Evolutionary conservation across 148 eudicot genomes (phyloP), one percentile per base, ranked within the genome.

Genomic region (Camellia sinensis): DNA sequence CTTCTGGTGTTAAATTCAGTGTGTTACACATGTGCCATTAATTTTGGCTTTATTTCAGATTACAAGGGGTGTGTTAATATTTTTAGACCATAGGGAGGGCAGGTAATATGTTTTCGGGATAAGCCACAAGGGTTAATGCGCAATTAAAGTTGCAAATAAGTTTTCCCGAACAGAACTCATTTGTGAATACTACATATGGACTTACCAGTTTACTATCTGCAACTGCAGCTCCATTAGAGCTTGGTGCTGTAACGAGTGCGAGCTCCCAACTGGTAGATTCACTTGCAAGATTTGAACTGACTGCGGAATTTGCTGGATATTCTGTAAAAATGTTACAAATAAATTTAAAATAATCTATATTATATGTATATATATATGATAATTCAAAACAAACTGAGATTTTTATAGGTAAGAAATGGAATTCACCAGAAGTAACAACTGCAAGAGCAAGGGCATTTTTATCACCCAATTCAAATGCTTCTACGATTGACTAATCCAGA

Each of bases 251-350:
- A n/a, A 79, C 84, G 0, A 85, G 82, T 75, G 73, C 84, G 22
- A 79, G 80, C 62, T 85, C 84, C 84, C 84, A 82, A 48, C 78
- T 62, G 44, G 80, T 22, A 74, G 84, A 46, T 54, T 82, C 43
- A 57, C 13, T 57, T 77, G 83, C 37, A 10, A 40, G 7, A 76
- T 46, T 73, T 53, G 82, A 41, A 70, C 61, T 40, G 14, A 40
- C 48, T 45, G 41, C n/a, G 5, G 12, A 52, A 64, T 59, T 64
- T 4, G 61, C 7, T 40, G 17, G 72, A 37, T 52, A 15, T 57
- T 74, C 82, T 68, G 40, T 52, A 63, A 67, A 22, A 17, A 50
- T 15, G 2, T n/a, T 62, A 2, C 63, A 76, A 17, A 65, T 67
- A 29, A 6, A 65, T 65, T 22, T 57, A 57, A 14, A 48, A 48